Base-by-base conservation (phyloP, 345 rosid species). In the Citrus maxima region DNA sequence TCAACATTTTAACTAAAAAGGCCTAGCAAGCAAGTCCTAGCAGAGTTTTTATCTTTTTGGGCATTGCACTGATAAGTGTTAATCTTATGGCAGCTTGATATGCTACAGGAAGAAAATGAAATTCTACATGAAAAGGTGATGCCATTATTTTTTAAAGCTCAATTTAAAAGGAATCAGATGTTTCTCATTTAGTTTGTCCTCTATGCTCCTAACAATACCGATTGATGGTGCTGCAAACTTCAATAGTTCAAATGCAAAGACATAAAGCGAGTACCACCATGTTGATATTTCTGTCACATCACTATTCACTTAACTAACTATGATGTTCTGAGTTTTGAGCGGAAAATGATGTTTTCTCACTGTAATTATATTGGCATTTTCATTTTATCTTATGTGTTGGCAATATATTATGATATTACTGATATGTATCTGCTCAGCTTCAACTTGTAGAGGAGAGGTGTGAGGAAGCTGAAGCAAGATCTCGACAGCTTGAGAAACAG, bases 381-480 rank as follows among this genome's bases (percentile, higher is more conserved):
- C 58, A 61, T 73, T 22, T 28, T 19, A 5, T 58, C 40, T 22
- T 63, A 60, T 71, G 9, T 63, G 67, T 79, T 79, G 69, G 82
- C 84, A 72, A 81, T 72, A 75, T 37, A 68, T 80, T 70, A 21
- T 21, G 70, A 66, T 66, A 66, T 66, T 32, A 66, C 66, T 89
- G 85, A 87, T 83, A 77, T 81, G 72, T 89, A 84, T 76, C 67
- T 84, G 78, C 84, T 85, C 94, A 95, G 98, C 94, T 92, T 81
- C 97, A 89, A 77, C 86, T 82, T 88, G 92, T 95, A 79, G 98
- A 93, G 83, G 97, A 90, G 82, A 91, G 87, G 80, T 88, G 89
- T 46, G 94, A 93, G 77, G 98, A 95, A 85, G 91, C 97, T 59
- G 98, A 93, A 78, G 93, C 90, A 67, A 90, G 98, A 88, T 86